Base-by-base conservation (phyloP, 2,329 filamentous ascomycete genomes). In the Penicillium frequentans region DNA sequence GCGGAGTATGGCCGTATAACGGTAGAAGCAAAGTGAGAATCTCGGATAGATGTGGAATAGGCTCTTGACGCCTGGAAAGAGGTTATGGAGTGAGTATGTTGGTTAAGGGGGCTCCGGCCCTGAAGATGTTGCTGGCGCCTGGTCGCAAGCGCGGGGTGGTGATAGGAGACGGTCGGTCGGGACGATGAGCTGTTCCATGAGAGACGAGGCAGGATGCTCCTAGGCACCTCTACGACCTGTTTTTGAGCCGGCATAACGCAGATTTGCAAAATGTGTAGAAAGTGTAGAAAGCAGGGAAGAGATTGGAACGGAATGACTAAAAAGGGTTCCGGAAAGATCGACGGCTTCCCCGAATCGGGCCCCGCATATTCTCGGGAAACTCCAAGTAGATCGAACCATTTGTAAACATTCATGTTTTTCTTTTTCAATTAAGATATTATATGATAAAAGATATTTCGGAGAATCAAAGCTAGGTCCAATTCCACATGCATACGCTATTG, bases 211-310 rank as follows among this genome's bases (percentile, higher is more conserved):
- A 77, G 69, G 31, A 79, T 66, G 54, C 72, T 75, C 45, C 76
- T 76, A 45, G 77, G 76, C n/a, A 77, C 68, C 58, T 77, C 76
- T 24, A 68, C 69, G 61, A 79, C 70, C 9, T 72, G 68, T 61
- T 77, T 78, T 54, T 73, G 70, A 49, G 72, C 70, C 43, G 75
- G 72, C 77, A 79, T 80, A 23, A 24, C 64, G 46, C 52, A 42
- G 44, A 33, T 23, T 29, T n/a, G 47, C 21, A 52, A 27, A 42
- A 24, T 26, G 29, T n/a, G 26, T 16, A 19, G n/a, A 26, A 43
- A 26, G 13, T 24, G 21, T 23, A 26, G n/a, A 45, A 37, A 39
- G 55, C 44, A 52, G 37, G 33, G 37, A 54, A 49, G 50, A 54
- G 49, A 49, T 35, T 35, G 21, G 51, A 49, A 49, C 37, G 44